Evolutionary conservation across 2,329 filamentous ascomycete species (phyloP), one percentile per base, ranked within the genome.

Genomic region (Cadophora gregata): DNA sequence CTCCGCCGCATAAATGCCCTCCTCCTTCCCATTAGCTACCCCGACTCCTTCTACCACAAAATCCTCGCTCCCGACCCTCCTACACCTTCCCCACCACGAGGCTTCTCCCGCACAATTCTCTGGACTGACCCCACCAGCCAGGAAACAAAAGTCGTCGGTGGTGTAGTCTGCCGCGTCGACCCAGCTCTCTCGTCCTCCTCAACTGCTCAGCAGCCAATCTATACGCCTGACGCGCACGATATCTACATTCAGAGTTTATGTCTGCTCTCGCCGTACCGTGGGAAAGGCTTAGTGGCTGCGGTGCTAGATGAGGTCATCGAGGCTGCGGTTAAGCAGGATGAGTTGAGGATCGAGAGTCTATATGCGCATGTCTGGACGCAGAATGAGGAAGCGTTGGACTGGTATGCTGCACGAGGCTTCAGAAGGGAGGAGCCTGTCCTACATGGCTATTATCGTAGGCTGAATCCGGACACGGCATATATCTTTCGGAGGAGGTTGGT

Each of bases 341-440:
- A 69, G 5, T 19, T 74, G 3, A 70, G 61, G 74, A 81, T 77
- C 61, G 73, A 73, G 58, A 80, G 80, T 51, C 79, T 89, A 19
- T 90, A 87, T 70, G 88, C 88, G 4, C 88, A 91, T 75, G 88
- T 90, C 19, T 91, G 88, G 88, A 88, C 88, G 12, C 83, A 87
- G 67, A 90, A 90, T 75, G 82, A 84, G 2, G 88, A 90, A 24
- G 88, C 84, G 0, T 77, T 90, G 68, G 80, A 80, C 65, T 91
- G 88, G 88, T 91, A 91, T 77, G 73, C 79, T 36, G 80, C 81
- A 27, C 82, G 86, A 10, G 86, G 87, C 2, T 91, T 91, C 75
- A 73, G 75, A 66, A 80, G 80, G 60, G 80, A 83, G 59, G 81
- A 79, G 16, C 73, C 71, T 14, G 76, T 80, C 42, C 75, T 89